phyloP scores from a whole-genome alignment of 176 grass and related monocot species.

The Dactylis glomerata region DNA sequence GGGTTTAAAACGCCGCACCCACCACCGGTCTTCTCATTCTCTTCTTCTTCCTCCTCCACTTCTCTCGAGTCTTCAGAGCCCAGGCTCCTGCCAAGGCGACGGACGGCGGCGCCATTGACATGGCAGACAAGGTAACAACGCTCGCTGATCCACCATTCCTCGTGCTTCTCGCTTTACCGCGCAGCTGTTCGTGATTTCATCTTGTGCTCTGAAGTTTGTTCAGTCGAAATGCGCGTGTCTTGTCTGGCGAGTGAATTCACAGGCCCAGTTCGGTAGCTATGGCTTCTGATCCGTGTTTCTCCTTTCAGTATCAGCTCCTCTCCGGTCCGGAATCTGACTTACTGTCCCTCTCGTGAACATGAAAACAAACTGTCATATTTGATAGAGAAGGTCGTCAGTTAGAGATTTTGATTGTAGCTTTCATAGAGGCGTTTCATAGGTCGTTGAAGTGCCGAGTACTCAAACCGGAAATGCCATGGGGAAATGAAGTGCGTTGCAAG shows the following conservation, averaged over 20 bases:
- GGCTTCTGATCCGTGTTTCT: neutral
- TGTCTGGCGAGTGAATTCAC: neutral
- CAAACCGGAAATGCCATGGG: neutral
- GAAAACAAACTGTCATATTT: neutral
- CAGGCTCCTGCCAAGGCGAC: neutral
- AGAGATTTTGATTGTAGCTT: neutral
- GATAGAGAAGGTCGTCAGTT: neutral
- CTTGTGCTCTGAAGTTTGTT: neutral
- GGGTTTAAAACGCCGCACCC: slow-evolving; percentile 31
- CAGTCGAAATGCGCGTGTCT: neutral
- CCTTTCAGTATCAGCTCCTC: neutral
- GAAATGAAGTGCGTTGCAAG: slow-evolving; percentile 28
- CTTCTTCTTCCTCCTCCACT: neutral
- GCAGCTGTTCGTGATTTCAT: neutral
- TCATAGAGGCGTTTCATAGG: neutral
- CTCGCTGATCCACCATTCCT: neutral
- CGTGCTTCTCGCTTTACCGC: neutral
- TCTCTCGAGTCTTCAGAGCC: neutral
- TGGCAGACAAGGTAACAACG: slow-evolving; percentile 62
- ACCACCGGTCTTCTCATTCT: slow-evolving; percentile 10
- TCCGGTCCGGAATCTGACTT: neutral
- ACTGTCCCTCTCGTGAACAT: neutral
- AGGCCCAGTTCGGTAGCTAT: neutral
- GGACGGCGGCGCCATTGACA: slow-evolving; percentile 15
- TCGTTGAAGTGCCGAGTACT: neutral